These are phyloP conservation scores for Neofusicoccum sp. DNA, from an alignment of 2,329 filamentous ascomycete species.

Conservation along the genomic window DNA sequence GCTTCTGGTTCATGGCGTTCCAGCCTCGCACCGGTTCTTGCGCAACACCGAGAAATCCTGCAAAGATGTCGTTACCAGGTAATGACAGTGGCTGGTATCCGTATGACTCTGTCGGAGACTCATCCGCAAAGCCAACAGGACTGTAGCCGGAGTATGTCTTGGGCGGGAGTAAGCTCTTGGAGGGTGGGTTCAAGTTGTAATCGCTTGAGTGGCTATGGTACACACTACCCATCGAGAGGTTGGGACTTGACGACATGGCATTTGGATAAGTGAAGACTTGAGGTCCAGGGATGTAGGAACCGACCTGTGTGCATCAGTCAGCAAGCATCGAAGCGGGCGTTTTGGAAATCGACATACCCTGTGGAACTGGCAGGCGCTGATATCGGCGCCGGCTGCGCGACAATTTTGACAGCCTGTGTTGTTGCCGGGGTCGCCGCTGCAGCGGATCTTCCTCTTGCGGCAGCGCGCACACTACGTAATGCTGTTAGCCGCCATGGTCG, in stretches of 20 bases:
- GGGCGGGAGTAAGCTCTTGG: neutral
- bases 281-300: neutral
- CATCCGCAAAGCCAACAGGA: slow-evolving; percentile 2
- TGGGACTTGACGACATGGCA: neutral
- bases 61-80: neutral
- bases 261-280: neutral
- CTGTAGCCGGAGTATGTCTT: slow-evolving; percentile 1
- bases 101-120: slow-evolving; percentile 8
- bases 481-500: neutral
- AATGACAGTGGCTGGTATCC: slow-evolving; percentile 10
- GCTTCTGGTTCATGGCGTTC: slow-evolving; percentile 9
- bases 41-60: neutral
- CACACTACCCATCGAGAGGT: neutral
- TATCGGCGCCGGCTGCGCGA: slow-evolving; percentile 66
- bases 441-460: slow-evolving; percentile 90
- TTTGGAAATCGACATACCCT: slow-evolving; percentile 54
- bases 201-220: slow-evolving; percentile 1
- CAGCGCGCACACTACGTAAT: slow-evolving; percentile 74
- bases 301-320: slow-evolving; percentile 10
- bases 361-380: slow-evolving; percentile 68
- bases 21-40: neutral
- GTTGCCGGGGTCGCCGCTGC: slow-evolving; percentile 78
- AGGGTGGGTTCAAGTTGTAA: neutral
- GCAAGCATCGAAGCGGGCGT: neutral
- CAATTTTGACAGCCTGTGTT: slow-evolving; percentile 82